Evolutionary conservation across 495 filamentous ascomycete species (phyloP).

Genomic region (Lentithecium fluviatile): DNA sequence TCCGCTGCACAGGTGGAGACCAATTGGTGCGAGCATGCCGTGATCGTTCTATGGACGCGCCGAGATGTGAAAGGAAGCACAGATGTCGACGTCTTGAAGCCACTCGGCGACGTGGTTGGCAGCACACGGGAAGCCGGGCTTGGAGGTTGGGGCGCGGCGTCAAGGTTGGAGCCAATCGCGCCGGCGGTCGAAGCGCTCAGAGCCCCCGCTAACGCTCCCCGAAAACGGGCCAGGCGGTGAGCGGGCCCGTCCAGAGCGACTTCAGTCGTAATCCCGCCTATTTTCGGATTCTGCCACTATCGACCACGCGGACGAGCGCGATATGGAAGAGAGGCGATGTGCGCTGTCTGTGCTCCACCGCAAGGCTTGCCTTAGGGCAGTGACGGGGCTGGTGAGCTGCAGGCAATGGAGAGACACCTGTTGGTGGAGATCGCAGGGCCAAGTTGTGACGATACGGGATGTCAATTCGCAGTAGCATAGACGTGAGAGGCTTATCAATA

Average conservation of each 20-base stretch:
- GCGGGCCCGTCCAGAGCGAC: no score
- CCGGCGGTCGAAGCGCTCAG: conserved; percentile 24
- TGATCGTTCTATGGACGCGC: conserved; percentile 1
- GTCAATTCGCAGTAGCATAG: not conserved
- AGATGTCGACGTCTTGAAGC: conserved; percentile 1
- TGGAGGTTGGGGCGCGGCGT: not conserved
- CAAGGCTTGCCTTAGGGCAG: conserved; percentile 27
- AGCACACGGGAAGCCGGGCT: not conserved
- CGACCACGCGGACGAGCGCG: not conserved
- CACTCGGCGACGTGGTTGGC: conserved; percentile 20
- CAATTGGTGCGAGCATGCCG: not conserved
- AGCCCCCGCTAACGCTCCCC: not conserved
- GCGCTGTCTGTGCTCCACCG: not conserved
- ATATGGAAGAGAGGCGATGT: not conserved
- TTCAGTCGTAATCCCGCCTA: conserved; percentile 7
- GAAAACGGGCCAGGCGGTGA: not conserved
- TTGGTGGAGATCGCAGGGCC: no score
- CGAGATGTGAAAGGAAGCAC: not conserved
- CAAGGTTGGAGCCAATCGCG: conserved; percentile 17
- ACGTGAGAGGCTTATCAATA: no score
- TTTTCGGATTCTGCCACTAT: conserved; percentile 11
- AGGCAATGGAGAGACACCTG: no score
- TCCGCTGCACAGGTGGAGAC: not conserved
- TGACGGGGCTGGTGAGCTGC: conserved; percentile 13
- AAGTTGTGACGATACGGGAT: not conserved